Conservation (phyloP, 768 basidiomycete species). For the Lentinula boryana region DNA sequence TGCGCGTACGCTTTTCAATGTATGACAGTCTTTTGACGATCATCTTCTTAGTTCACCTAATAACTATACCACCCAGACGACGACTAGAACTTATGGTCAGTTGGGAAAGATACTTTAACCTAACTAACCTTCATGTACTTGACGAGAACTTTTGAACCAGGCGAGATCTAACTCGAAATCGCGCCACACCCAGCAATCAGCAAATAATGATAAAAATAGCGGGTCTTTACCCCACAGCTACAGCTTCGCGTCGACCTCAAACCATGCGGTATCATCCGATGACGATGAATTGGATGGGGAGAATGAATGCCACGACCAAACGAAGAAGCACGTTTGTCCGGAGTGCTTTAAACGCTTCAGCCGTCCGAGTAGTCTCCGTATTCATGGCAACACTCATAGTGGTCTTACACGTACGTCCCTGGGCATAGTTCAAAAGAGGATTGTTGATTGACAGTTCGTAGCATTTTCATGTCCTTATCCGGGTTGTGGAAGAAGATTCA, state of each 20-base stretch:
- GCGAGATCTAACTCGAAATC: background rate
- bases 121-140: conserved; percentile 1
- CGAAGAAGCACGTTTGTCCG: conserved; percentile 41
- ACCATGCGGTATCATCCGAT: background rate
- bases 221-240: background rate
- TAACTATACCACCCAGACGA: conserved; percentile 7
- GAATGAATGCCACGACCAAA: background rate
- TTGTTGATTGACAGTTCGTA: conserved; percentile 15
- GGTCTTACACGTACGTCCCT: conserved; percentile 57
- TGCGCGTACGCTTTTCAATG: conserved; percentile 9
- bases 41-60: conserved; percentile 8
- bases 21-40: background rate
- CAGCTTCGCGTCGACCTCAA: background rate
- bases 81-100: conserved; percentile 12
- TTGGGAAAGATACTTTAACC: conserved; percentile 9
- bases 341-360: conserved; percentile 63
- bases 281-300: background rate
- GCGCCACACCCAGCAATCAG: background rate
- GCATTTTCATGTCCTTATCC: conserved; percentile 74
- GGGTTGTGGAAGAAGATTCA: conserved; percentile 71
- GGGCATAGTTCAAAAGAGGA: background rate
- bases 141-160: background rate
- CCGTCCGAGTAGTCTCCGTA: conserved; percentile 59
- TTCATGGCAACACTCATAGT: conserved; percentile 65
- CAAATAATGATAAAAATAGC: background rate